Base-by-base conservation (phyloP, 176 grass and related monocot species). In the Bolboschoenus planiculmis region DNA sequence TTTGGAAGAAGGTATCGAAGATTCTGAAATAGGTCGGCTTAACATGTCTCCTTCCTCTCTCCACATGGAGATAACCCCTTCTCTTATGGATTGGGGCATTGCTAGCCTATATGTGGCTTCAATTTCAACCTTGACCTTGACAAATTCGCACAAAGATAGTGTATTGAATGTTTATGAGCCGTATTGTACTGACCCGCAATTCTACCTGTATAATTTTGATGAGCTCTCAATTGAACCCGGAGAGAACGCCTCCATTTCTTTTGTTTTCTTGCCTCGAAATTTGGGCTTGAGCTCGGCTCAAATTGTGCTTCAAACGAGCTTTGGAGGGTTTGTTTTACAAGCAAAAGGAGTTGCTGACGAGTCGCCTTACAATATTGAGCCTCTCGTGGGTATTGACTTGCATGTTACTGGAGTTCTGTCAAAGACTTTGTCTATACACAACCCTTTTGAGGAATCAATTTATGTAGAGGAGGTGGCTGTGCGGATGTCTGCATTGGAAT, bases 291-390 rank as follows among this genome's bases (percentile, higher is more conserved):
- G 88, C 7, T 88, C 89, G 7, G 91, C 89, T 0, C 96, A 93
- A 85, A 74, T 99, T 76, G 86, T 99, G 61, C 50, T 99, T 85
- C 92, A 99, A 90, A 99, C 92, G 4, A 95, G 86, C 81, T 78
- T 93, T 83, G 92, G 92, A 70, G 96, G 96, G 39, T 99, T 99
- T 75, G 89, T 99, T 84, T 87, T 99, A 85, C 92, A 90, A 51
- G 92, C 90, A 23, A 93, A 90, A 87, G 96, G 96, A 67, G 61
- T 83, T 43, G 92, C 88, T 55, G 70, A 89, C 15, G 79, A 86
- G 46, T 99, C 91, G 1, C 77, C 92, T 29, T 95, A 90, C 87
- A 88, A 88, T 78, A 91, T 95, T 88, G 65, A 87, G 48, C 89
- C 96, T 63, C 68, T 91, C 26, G 86, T 92, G 10, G 89, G 89